Evolutionary conservation across 495 filamentous ascomycete genomes (phyloP), one percentile per base, ranked within the genome.

Genomic region (Letharia lupina): DNA sequence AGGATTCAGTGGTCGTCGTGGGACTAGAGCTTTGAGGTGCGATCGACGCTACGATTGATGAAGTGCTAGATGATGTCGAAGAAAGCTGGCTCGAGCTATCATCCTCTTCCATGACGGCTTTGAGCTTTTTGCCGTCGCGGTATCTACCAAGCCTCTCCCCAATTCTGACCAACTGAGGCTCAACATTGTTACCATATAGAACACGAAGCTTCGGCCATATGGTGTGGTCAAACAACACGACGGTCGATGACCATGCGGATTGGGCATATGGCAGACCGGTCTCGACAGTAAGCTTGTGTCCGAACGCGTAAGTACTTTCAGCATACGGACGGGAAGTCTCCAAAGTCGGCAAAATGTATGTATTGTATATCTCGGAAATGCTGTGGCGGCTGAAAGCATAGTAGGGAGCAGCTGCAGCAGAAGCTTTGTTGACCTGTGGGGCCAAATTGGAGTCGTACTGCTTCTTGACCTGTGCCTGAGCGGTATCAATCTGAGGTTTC

Each of bases 101-200:
- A 42, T 59, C 66, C 37, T 86, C 81, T 62, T 87, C 83, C 20
- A 86, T 73, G 44, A 79, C 82, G 15, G 84, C 79, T 66, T 85
- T 80, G 20, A 89, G 67, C 62, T 81, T 84, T 70, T 83, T 86
- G 4, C 82, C 84, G 65, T 91, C 88, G 16, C 82, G 84, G 76
- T 97, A 93, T 65, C 90, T 83, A 9, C 92, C 94, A 20, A 98
- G 82, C 13, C 93, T 83, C 77, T 97, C 89, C 18, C 91, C 87
- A 68, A 99, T 98, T 68, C 91, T 89, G 60, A 94, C 84, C 1
- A 99, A 82, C 73, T 99, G 94, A 15, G 95, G 95, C 76, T 97
- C 92, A 11, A 99, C 93, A 69, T 93, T 94, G 72, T 94, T 85
- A 42, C 87, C 87, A 70, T 96, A 97, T 15, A 96, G 76, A 35